These are phyloP conservation scores for Scenedesmus sp. DNA, from an alignment of 163 green algal genomes.

Conservation along the genomic window DNA sequence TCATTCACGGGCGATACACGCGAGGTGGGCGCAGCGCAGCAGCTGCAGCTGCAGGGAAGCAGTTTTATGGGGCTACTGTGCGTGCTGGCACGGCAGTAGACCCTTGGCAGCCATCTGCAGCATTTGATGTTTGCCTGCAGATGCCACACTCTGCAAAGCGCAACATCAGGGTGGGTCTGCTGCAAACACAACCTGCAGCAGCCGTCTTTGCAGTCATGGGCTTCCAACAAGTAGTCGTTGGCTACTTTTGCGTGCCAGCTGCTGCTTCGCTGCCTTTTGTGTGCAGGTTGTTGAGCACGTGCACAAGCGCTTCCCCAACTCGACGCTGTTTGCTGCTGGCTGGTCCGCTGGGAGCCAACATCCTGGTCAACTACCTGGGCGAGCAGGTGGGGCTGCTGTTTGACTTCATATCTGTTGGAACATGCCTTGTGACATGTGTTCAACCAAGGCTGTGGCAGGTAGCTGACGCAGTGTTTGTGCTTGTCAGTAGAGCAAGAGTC, in stretches of 20 bases:
- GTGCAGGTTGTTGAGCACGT: slow-evolving; percentile 85
- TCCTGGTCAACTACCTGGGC: slow-evolving; percentile 93
- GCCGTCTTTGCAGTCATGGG: too few species aligned
- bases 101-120: background rate
- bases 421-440: too few species aligned
- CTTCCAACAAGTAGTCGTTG: too few species aligned
- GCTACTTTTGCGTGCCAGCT: too few species aligned
- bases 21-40: slow-evolving; percentile 8
- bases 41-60: background rate
- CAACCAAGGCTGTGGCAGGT: too few species aligned
- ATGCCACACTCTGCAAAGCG: too few species aligned
- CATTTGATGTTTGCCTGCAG: background rate
- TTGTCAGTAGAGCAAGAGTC: too few species aligned
- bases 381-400: slow-evolving; percentile 78
- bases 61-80: too few species aligned
- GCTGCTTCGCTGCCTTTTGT: background rate
- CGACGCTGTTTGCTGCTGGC: slow-evolving; percentile 88
- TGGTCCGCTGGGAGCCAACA: slow-evolving; percentile 97
- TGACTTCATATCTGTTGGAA: background rate
- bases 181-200: too few species aligned
- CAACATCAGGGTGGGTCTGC: too few species aligned
- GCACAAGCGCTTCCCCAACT: slow-evolving; percentile 69
- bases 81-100: too few species aligned
- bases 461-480: too few species aligned
- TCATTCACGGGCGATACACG: slow-evolving; percentile 91